Evolutionary conservation across 2,329 filamentous ascomycete genomes (phyloP).

Genomic region (Ascochyta fabae): DNA sequence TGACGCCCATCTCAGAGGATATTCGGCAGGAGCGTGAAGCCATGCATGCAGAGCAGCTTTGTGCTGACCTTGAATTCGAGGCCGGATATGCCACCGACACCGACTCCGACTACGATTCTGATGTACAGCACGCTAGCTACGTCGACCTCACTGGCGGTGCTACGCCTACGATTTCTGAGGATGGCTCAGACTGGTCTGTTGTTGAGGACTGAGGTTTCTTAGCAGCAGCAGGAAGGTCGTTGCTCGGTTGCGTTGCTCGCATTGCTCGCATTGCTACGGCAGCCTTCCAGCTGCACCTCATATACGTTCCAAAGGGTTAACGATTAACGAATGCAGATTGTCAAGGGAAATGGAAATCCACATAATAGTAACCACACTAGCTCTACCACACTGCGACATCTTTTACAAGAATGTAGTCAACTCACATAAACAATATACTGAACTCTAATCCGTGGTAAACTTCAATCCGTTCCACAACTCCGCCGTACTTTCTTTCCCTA

Average conservation of each 20-base stretch:
- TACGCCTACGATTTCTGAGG: slow-evolving; percentile 8
- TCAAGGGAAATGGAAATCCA: too few relatives aligned
- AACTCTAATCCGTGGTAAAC: too few relatives aligned
- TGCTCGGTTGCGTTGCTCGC: too few relatives aligned
- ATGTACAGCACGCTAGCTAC: neutral
- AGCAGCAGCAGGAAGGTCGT: too few relatives aligned
- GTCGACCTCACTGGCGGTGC: slow-evolving; percentile 13
- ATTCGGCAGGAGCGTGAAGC: slow-evolving; percentile 3
- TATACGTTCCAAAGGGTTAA: too few relatives aligned
- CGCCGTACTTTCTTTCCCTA: neutral
- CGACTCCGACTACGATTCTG: slow-evolving; percentile 13
- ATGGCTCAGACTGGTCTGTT: slow-evolving; percentile 13
- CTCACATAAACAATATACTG: too few relatives aligned
- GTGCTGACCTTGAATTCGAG: neutral
- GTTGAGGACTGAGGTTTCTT: slow-evolving; percentile 1
- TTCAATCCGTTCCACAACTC: neutral
- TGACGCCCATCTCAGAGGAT: slow-evolving; percentile 11
- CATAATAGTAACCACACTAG: too few relatives aligned
- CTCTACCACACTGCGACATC: too few relatives aligned
- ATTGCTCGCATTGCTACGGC: too few relatives aligned
- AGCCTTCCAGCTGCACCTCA: too few relatives aligned
- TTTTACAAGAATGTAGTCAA: too few relatives aligned
- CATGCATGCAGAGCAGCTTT: neutral
- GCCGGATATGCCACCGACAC: neutral
- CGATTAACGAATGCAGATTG: too few relatives aligned